A percentile compares a stretch with the other conserved stretches of the same genome.
Conservation (phyloP, 768 basidiomycete genomes). For the Suillus fuscotomentosus region DNA sequence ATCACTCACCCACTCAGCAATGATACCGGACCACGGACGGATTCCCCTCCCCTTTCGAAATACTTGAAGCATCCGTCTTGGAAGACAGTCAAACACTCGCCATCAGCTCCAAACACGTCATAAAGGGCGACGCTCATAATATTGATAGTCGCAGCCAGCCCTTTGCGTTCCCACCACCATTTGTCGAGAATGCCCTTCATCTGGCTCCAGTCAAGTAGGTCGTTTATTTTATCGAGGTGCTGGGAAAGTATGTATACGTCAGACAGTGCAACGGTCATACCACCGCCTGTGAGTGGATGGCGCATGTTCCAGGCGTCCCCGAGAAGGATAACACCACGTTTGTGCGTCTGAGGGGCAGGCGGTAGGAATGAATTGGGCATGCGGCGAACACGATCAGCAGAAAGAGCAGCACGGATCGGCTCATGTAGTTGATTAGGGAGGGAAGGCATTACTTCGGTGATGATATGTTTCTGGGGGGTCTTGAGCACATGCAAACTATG, state of each 20-base stretch:
- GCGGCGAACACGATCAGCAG: conserved; percentile 75
- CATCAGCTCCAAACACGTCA: conserved; percentile 91
- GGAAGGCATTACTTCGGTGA: conserved; percentile 71
- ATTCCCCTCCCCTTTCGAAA: conserved; percentile 91
- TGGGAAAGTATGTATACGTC: conserved; percentile 77
- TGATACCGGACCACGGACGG: conserved; percentile 84
- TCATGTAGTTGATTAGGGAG: conserved; percentile 72
- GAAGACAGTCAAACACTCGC: conserved; percentile 66
- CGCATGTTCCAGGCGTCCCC: conserved; percentile 99
- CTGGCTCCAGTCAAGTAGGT: conserved; percentile 48
- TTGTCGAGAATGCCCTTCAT: conserved; percentile 52
- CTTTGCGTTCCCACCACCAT: conserved; percentile 90
- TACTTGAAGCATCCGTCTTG: conserved; percentile 94
- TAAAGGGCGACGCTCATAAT: conserved; percentile 92
- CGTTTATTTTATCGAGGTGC: conserved; percentile 48
- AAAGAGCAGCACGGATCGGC: conserved; percentile 65
- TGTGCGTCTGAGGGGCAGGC: conserved; percentile 63
- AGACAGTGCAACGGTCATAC: conserved; percentile 94
- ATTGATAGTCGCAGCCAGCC: conserved; percentile 83
- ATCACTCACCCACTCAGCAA: conserved; percentile 78
- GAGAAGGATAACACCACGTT: conserved; percentile 76
- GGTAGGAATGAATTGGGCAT: conserved; percentile 98
- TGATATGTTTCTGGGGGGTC: conserved; percentile 58
- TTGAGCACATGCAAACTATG: conserved; percentile 7
- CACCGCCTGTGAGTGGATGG: conserved; percentile 95